phyloP scores from a whole-genome alignment of 2,329 filamentous ascomycete genomes.

The Ceratocystiopsis minuta region DNA sequence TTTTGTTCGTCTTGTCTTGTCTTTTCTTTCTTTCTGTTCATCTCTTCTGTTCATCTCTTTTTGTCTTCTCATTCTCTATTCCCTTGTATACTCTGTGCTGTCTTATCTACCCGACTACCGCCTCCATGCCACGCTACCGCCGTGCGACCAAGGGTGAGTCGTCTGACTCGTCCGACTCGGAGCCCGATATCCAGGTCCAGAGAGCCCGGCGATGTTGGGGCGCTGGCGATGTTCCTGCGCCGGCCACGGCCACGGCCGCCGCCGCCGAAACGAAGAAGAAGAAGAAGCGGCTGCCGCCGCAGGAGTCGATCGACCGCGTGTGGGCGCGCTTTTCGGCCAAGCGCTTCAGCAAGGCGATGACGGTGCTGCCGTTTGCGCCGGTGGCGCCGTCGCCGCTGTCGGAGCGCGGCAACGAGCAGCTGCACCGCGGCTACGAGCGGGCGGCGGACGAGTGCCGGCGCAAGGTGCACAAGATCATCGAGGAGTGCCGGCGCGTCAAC shows the following conservation, averaged over 20 bases:
- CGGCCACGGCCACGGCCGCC: neutral
- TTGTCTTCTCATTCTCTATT: neutral
- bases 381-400: conserved; percentile 31
- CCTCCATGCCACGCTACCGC: neutral
- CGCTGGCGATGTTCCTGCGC: neutral
- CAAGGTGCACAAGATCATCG: conserved; percentile 42
- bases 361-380: conserved; percentile 46
- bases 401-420: conserved; percentile 39
- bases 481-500: conserved; percentile 55
- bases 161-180: conserved; percentile 15
- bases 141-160: conserved; percentile 12
- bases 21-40: no score
- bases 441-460: conserved; percentile 45
- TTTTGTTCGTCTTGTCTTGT: neutral
- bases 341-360: conserved; percentile 46
- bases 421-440: conserved; percentile 42
- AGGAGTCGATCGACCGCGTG: conserved; percentile 47
- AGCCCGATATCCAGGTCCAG: conserved; percentile 3
- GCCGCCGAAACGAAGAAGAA: conserved; percentile 35
- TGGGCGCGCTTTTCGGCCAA: conserved; percentile 44
- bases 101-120: neutral
- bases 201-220: conserved; percentile 1
- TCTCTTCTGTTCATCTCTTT: neutral
- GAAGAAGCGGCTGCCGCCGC: conserved; percentile 39
- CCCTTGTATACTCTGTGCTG: no score